Base-by-base conservation (phyloP, 441 rosid species). In the Biscutella laevigata region DNA sequence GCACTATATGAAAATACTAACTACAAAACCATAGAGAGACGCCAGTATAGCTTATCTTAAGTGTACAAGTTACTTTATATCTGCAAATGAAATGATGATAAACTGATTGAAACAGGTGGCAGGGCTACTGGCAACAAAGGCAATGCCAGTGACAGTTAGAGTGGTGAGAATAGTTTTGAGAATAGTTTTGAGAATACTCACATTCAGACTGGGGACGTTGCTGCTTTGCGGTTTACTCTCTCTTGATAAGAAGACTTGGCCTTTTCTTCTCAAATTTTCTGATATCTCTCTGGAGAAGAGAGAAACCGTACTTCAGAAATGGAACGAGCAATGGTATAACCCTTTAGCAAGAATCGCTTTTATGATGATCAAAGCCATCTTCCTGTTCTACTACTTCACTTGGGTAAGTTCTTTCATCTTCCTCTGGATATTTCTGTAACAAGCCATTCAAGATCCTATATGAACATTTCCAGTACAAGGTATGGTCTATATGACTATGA, bases 131-230 rank as follows among this genome's bases (percentile, higher is more conserved):
- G 78, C 54, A 54, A 73, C 64, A 28, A 78, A 73, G 69, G 78
- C 72, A 17, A 43, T 53, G 30, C 71, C 73, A 36, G 50, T 57
- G 51, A 79, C 67, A 13, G 61, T 82, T 29, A 38, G 13, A 14
- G 0, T 77, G 2, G 77, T 75, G 63, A 68, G 70, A 16, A 26
- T 77, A 33, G 62, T 71, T 28, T 41, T 89, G 75, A 77, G 57
- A 63, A 2, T 82, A 37, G n/a, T n/a, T n/a, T n/a, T n/a, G n/a
- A n/a, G n/a, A n/a, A n/a, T n/a, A n/a, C 74, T 89, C 4, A 80
- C 90, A 10, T 83, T 67, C 66, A 76, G 86, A 62, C 25, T 82
- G 53, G 95, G 87, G 19, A 83, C 95, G 2, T 39, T 86, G 48
- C 33, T 89, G 72, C 82, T 86, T 5, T 86, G 95, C 48, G 95